Conservation (phyloP, 257 asterid genomes). For the Rubia yunnanensis region DNA sequence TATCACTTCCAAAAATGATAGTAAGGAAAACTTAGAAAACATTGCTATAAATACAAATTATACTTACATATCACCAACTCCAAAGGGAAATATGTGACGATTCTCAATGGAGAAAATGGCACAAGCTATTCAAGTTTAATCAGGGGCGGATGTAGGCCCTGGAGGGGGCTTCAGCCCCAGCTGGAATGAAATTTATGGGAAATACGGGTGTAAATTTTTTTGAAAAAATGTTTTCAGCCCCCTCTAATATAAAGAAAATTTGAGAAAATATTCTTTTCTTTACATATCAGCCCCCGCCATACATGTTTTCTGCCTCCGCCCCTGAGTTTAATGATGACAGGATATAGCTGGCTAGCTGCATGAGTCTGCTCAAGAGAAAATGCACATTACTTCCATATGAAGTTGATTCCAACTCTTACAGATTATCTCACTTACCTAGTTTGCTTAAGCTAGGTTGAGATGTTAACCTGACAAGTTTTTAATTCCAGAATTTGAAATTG, state of each 20-base stretch:
- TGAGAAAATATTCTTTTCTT: no score
- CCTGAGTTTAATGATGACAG: not conserved
- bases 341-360: not conserved
- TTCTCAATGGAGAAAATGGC: not conserved
- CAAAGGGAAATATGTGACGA: not conserved
- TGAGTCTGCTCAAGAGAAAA: not conserved
- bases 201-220: no score
- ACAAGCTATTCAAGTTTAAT: not conserved
- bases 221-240: no score
- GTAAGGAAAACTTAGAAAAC: constrained; percentile 9
- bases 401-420: not conserved
- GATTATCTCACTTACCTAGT: no score
- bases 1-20: constrained; percentile 24
- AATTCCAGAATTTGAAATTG: not conserved
- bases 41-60: not conserved
- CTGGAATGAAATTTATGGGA: no score
- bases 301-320: no score
- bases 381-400: not conserved
- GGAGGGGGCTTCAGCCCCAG: no score
- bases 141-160: no score
- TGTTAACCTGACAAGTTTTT: not conserved
- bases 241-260: no score
- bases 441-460: not conserved
- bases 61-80: not conserved
- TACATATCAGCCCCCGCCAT: no score